Percentiles rank a stretch among this genome's conserved stretches.
These are phyloP conservation scores for Talaromyces sp. DNA, from an alignment of 2,329 filamentous ascomycete genomes.

Conservation along the genomic window DNA sequence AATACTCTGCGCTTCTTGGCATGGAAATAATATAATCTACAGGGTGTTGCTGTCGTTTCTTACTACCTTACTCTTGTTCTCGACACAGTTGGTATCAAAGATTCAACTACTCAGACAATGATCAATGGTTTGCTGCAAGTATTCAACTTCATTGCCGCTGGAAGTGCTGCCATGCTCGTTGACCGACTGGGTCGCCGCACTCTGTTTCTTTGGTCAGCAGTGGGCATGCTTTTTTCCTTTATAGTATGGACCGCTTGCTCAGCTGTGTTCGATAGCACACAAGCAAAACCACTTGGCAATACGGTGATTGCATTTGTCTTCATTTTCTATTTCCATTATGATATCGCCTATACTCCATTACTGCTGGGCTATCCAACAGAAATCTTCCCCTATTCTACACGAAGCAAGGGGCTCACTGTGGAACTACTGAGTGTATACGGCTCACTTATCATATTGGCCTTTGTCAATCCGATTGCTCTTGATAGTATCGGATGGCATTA, in stretches of 20 bases:
- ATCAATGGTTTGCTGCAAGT: constrained; percentile 41
- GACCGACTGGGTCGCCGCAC: constrained; percentile 27
- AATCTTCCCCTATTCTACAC: constrained; percentile 61
- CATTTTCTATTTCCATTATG: constrained; percentile 62
- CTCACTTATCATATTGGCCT: constrained; percentile 26
- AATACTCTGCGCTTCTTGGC: not conserved
- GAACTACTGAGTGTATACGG: constrained; percentile 28
- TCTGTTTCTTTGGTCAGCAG: constrained; percentile 24
- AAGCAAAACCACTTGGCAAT: constrained; percentile 8
- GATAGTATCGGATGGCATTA: constrained; percentile 37
- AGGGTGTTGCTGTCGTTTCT: constrained; percentile 37
- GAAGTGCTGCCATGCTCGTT: constrained; percentile 21
- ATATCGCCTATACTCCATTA: constrained; percentile 62
- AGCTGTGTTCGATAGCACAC: constrained; percentile 21
- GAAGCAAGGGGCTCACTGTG: constrained; percentile 37
- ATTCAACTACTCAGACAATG: constrained; percentile 38
- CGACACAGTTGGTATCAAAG: constrained; percentile 40
- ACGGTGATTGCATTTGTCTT: constrained; percentile 61
- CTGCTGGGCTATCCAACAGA: constrained; percentile 60
- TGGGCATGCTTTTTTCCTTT: constrained; percentile 30
- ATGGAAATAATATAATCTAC: not conserved
- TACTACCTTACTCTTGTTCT: constrained; percentile 45
- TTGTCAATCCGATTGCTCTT: constrained; percentile 40
- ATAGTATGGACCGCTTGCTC: constrained; percentile 27
- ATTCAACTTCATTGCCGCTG: constrained; percentile 26